phyloP scores from a whole-genome alignment of 345 rosid genomes.

The Orychophragmus violaceus region DNA sequence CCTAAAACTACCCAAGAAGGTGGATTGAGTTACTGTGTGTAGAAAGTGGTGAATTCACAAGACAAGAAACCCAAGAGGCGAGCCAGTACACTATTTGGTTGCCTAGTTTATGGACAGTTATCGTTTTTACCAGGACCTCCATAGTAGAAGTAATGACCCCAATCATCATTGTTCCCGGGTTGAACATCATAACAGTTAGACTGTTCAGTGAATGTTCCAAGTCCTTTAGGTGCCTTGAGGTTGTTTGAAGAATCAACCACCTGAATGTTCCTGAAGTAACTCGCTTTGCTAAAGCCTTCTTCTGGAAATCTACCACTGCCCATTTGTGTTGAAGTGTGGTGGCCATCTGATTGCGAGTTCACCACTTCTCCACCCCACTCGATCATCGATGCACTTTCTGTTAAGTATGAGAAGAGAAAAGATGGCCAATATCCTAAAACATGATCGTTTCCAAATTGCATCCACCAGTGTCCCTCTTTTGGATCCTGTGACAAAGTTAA shows the following conservation, averaged over 20 bases:
- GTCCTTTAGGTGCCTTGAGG: constrained; percentile 86
- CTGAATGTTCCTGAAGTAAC: constrained; percentile 83
- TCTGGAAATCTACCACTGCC: constrained; percentile 96
- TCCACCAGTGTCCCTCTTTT: background rate
- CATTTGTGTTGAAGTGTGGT: constrained; percentile 94
- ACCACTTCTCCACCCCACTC: background rate
- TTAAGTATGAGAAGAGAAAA: constrained; percentile 85
- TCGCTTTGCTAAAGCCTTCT: constrained; percentile 45
- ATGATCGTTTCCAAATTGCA: constrained; percentile 55
- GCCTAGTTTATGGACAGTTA: constrained; percentile 50
- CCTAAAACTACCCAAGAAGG: constrained; percentile 29
- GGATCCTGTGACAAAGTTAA: constrained; percentile 22
- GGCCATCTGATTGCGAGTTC: constrained; percentile 45
- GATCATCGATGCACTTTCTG: constrained; percentile 23
- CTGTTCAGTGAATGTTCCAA: constrained; percentile 89
- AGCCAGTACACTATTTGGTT: constrained; percentile 2
- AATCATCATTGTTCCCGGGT: constrained; percentile 80
- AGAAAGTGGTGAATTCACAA: constrained; percentile 27
- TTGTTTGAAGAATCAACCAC: constrained; percentile 87
- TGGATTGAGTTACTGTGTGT: constrained; percentile 10
- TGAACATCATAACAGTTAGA: constrained; percentile 97
- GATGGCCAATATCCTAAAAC: constrained; percentile 98
- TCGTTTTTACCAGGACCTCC: constrained; percentile 96
- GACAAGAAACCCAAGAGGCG: constrained; percentile 5
- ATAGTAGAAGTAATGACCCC: constrained; percentile 98